Evolutionary conservation across 768 basidiomycete species (phyloP).

Genomic region (Tricholomella constricta): DNA sequence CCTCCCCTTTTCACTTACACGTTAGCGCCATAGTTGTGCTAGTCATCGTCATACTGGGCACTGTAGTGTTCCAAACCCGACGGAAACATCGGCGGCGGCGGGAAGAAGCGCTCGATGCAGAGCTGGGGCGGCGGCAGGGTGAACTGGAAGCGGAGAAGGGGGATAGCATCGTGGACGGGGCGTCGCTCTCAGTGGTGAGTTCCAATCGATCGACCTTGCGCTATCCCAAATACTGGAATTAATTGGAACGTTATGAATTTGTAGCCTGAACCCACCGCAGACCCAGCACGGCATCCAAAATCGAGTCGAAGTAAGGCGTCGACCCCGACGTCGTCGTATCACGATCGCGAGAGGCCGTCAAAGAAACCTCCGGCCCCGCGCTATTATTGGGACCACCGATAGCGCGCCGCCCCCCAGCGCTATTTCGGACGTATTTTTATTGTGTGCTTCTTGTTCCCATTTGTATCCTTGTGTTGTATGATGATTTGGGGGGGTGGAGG

Average conservation of each 20-base stretch:
- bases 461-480: neutral
- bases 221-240: neutral
- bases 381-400: slow-evolving; percentile 34
- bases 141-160: slow-evolving; percentile 5
- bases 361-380: slow-evolving; percentile 27
- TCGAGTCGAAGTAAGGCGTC: slow-evolving; percentile 7
- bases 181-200: slow-evolving; percentile 9
- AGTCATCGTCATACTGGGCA: slow-evolving; percentile 25
- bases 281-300: slow-evolving; percentile 12
- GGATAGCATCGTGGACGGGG: neutral
- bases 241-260: neutral
- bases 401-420: neutral
- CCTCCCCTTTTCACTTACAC: neutral
- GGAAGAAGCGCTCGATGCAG: slow-evolving; percentile 4
- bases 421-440: neutral
- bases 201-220: neutral
- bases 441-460: neutral
- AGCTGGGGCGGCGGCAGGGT: neutral
- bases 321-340: slow-evolving; percentile 24
- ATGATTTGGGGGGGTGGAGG: neutral
- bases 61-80: slow-evolving; percentile 28
- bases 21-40: slow-evolving; percentile 22
- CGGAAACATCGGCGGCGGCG: slow-evolving; percentile 21
- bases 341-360: slow-evolving; percentile 23
- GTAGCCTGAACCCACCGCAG: slow-evolving; percentile 15